Evolutionary conservation across 2,329 filamentous ascomycete species (phyloP).

Genomic region (Incumbomyces lentus): DNA sequence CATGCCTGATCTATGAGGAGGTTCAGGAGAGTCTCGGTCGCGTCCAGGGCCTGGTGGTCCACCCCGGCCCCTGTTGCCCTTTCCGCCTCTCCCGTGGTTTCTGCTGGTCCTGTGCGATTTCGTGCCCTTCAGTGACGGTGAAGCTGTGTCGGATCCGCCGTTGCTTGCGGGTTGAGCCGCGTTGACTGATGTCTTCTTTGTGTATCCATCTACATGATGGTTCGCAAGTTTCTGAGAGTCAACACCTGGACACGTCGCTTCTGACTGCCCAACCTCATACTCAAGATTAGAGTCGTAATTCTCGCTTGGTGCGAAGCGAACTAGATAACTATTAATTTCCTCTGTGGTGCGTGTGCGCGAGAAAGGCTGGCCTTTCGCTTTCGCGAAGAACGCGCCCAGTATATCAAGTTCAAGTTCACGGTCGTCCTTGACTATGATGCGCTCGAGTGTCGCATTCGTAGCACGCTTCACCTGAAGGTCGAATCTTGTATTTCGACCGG

Average conservation of each 20-base stretch:
- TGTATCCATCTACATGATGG: constrained; percentile 4
- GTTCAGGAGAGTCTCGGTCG: constrained; percentile 17
- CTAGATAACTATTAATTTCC: background rate
- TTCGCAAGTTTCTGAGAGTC: background rate
- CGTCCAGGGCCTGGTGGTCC: constrained; percentile 25
- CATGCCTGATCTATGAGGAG: constrained; percentile 20
- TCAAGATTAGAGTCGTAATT: background rate
- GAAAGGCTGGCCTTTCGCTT: background rate
- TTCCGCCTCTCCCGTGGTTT: constrained; percentile 21
- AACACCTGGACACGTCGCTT: background rate
- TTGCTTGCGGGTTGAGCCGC: constrained; percentile 3
- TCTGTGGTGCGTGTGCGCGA: background rate
- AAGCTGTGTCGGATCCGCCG: constrained; percentile 1
- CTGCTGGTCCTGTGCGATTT: constrained; percentile 15
- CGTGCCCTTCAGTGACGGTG: constrained; percentile 16
- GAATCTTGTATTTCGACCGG: background rate
- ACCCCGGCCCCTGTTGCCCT: constrained; percentile 24
- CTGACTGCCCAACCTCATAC: background rate
- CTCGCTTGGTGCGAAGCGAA: background rate
- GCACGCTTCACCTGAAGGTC: background rate
- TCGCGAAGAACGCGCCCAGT: background rate
- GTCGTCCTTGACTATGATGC: background rate
- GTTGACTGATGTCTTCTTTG: background rate
- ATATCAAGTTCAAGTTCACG: background rate
- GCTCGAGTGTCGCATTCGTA: background rate